These are phyloP conservation scores for Strombidium stylifer DNA, from an alignment of 73 alveolate species.

Conservation along the genomic window DNA sequence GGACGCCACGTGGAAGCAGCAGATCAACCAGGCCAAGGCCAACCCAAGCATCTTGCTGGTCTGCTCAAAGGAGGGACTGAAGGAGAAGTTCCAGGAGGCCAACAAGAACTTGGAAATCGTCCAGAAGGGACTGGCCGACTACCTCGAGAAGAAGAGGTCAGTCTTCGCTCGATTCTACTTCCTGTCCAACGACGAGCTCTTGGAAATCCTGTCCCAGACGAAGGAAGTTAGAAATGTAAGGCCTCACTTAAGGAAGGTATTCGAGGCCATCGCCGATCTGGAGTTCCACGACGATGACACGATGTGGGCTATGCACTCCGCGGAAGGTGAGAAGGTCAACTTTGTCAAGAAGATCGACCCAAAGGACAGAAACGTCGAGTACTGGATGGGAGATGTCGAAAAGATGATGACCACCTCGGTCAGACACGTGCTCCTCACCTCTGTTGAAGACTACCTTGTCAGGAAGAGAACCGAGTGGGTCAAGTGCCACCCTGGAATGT, in stretches of 20 bases:
- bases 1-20: slow-evolving; percentile 99
- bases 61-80: slow-evolving; percentile 76
- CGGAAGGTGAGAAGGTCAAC: slow-evolving; percentile 74
- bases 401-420: slow-evolving; percentile 97
- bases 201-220: slow-evolving; percentile 95
- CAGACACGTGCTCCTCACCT: slow-evolving; percentile 76
- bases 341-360: slow-evolving; percentile 93
- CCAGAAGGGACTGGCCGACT: slow-evolving; percentile 92
- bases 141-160: slow-evolving; percentile 94
- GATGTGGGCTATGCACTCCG: slow-evolving; percentile 80
- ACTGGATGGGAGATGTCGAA: slow-evolving; percentile 99
- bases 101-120: slow-evolving; percentile 94
- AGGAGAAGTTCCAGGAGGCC: slow-evolving; percentile 98
- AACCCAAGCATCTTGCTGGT: slow-evolving; percentile 46
- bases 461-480: slow-evolving; percentile 99
- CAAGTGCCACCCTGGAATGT: slow-evolving; percentile 97
- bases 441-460: slow-evolving; percentile 89
- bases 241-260: slow-evolving; percentile 88
- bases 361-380: slow-evolving; percentile 97
- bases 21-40: slow-evolving; percentile 89
- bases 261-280: slow-evolving; percentile 90
- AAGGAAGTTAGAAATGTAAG: slow-evolving; percentile 86
- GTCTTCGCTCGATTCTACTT: slow-evolving; percentile 98
- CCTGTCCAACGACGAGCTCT: slow-evolving; percentile 95
- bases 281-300: slow-evolving; percentile 85